These are phyloP conservation scores for Calocybe cyanea DNA, from an alignment of 768 basidiomycete species.

Conservation along the genomic window DNA sequence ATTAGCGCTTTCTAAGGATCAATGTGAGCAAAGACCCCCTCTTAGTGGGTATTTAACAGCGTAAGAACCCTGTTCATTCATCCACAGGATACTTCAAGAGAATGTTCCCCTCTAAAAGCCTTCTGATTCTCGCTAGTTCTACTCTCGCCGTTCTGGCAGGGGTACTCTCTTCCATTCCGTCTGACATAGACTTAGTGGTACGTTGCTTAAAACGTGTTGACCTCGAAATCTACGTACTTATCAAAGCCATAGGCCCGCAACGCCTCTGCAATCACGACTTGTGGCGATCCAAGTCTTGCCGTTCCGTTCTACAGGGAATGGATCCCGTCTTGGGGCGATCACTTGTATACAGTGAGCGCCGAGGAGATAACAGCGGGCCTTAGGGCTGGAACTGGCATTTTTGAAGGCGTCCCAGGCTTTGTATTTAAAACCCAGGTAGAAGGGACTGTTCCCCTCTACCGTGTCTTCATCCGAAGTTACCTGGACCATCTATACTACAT, in stretches of 20 bases:
- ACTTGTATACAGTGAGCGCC: neutral
- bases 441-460: neutral
- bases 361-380: neutral
- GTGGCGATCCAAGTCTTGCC: neutral
- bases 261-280: neutral
- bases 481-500: neutral
- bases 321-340: neutral
- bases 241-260: neutral
- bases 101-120: too few relatives aligned
- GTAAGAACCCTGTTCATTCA: too few relatives aligned
- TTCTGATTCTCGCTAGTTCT: too few relatives aligned
- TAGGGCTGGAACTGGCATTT: neutral
- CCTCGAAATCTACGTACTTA: too few relatives aligned
- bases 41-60: too few relatives aligned
- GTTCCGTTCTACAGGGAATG: neutral
- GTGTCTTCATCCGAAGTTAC: neutral
- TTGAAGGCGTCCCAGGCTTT: neutral
- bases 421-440: neutral
- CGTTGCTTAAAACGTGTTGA: too few relatives aligned
- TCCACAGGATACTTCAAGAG: too few relatives aligned
- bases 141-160: too few relatives aligned
- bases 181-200: too few relatives aligned
- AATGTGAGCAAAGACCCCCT: too few relatives aligned
- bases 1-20: too few relatives aligned
- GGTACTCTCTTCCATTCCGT: too few relatives aligned